Conservation (phyloP, 1,139 yeast genomes). For the Taphrina wiesneri region DNA sequence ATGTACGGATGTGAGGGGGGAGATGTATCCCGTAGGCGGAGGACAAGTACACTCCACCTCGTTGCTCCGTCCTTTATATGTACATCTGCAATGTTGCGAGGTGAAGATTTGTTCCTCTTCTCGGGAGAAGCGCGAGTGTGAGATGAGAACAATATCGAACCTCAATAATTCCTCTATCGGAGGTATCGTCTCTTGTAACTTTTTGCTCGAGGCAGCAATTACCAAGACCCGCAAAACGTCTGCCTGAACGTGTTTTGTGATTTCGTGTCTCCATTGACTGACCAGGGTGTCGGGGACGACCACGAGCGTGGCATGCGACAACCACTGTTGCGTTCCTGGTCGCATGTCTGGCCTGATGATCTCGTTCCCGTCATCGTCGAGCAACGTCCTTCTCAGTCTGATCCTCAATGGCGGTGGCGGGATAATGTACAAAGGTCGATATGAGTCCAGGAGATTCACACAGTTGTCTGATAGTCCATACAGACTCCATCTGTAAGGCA, state of each 20-base stretch:
- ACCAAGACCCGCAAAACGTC: conserved; percentile 48
- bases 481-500: conserved; percentile 56
- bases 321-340: conserved; percentile 36
- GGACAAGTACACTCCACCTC: conserved; percentile 7
- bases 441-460: conserved; percentile 44
- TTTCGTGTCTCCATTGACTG: conserved; percentile 65
- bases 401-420: conserved; percentile 1
- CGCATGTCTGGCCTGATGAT: not conserved
- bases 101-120: conserved; percentile 42
- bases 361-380: not conserved
- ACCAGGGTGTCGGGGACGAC: conserved; percentile 68
- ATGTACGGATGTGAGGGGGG: conserved; percentile 51
- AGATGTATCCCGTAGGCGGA: conserved; percentile 45
- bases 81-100: conserved; percentile 13
- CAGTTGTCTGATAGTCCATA: conserved; percentile 54
- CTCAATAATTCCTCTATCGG: conserved; percentile 46
- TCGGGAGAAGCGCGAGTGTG: conserved; percentile 52
- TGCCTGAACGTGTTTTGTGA: conserved; percentile 55
- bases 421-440: conserved; percentile 22
- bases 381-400: conserved; percentile 28
- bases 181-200: conserved; percentile 14
- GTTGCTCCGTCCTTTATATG: conserved; percentile 23
- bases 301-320: conserved; percentile 59
- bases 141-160: conserved; percentile 58
- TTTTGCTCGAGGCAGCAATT: conserved; percentile 38